phyloP scores from a whole-genome alignment of 2,329 filamentous ascomycete species.

The Sporothrix globosa region DNA sequence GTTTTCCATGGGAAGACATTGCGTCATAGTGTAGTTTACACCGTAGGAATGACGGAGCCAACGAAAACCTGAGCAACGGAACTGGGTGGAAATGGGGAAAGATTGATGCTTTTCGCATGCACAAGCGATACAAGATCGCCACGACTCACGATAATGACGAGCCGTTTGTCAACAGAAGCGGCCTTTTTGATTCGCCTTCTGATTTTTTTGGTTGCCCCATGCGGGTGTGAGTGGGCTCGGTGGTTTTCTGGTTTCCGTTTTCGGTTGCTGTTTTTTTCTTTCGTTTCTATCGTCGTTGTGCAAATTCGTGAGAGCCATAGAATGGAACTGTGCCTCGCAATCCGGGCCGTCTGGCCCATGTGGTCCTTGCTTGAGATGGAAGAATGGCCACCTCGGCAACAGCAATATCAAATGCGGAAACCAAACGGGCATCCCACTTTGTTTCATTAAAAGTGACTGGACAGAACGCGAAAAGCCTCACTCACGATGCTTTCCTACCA shows the following conservation, averaged over 20 bases:
- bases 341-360: constrained; percentile 23
- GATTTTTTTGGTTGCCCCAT: neutral
- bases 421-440: neutral
- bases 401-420: neutral
- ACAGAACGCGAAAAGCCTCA: constrained; percentile 3
- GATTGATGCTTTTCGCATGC: constrained; percentile 11
- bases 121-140: neutral
- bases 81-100: neutral
- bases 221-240: constrained; percentile 23
- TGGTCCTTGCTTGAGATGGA: neutral
- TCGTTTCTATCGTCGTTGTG: neutral
- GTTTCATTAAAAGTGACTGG: neutral
- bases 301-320: no score
- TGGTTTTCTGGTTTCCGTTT: neutral
- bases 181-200: neutral
- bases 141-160: neutral
- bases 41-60: neutral
- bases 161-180: neutral
- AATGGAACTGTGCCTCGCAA: constrained; percentile 5
- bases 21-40: constrained; percentile 11
- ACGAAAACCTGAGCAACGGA: neutral
- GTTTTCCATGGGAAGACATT: neutral
- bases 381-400: neutral
- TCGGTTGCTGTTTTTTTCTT: neutral
- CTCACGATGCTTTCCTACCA: neutral